Conservation (phyloP, 2,329 filamentous ascomycete genomes). For the Fusarium sp. region DNA sequence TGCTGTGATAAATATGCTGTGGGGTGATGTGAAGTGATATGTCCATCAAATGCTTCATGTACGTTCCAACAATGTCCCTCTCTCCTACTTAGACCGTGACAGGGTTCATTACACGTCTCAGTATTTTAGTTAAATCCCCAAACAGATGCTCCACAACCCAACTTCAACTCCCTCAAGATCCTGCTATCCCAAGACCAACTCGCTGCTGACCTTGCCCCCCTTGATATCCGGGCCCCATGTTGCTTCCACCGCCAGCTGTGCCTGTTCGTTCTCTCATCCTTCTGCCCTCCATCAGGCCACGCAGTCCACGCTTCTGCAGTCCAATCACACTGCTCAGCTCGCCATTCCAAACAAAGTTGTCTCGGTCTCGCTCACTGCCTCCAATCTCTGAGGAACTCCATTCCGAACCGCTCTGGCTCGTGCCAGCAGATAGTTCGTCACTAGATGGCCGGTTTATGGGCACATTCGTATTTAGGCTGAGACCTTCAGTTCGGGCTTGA, state of each 20-base stretch:
- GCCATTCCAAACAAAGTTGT: conserved; percentile 75
- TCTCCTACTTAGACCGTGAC: conserved; percentile 35
- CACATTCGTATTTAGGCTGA: conserved; percentile 63
- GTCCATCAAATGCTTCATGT: conserved; percentile 30
- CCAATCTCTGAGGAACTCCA: conserved; percentile 67
- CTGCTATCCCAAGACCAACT: conserved; percentile 66
- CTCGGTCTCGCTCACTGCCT: conserved; percentile 61
- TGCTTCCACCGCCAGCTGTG: conserved; percentile 53
- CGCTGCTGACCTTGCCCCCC: conserved; percentile 49
- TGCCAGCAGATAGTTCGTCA: conserved; percentile 61
- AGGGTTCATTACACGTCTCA: conserved; percentile 41
- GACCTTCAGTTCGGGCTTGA: conserved; percentile 51
- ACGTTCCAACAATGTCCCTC: conserved; percentile 31
- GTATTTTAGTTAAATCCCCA: conserved; percentile 33
- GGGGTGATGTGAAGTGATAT: conserved; percentile 22
- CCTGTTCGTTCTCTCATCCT: conserved; percentile 80
- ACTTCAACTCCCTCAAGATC: conserved; percentile 49
- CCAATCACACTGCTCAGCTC: conserved; percentile 92
- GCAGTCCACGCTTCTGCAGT: conserved; percentile 89
- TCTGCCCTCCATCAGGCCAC: conserved; percentile 94
- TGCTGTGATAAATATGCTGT: background rate
- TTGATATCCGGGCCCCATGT: conserved; percentile 26
- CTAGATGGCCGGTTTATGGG: conserved; percentile 54
- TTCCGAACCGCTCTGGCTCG: conserved; percentile 65
- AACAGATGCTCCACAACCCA: conserved; percentile 6